Evolutionary conservation across 169 alveolate species (phyloP), one percentile per base, ranked within the genome.

Genomic region (Plasmodium vinckei): DNA sequence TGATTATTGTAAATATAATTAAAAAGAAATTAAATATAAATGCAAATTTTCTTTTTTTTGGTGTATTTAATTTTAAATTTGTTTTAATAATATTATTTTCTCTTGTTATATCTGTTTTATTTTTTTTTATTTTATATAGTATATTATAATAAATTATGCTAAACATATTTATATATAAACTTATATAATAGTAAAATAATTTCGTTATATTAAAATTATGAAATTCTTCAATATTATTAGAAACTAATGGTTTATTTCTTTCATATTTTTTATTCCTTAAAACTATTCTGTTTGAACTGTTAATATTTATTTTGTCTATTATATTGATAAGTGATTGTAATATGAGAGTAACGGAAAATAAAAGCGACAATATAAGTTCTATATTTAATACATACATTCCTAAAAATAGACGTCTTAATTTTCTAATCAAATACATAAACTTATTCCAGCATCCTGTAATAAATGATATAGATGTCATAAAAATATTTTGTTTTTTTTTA

Each of bases 341-440:
- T 21, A 79, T 79, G 33, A 79, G 9, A 2, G 79, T 67, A 39
- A 79, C 56, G 0, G 89, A 79, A 59, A 64, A 79, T 17, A 79
- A 39, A 4, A 79, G 10, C 6, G 89, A 64, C 2, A 79, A 33
- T 2, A 79, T 44, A 19, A 79, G 25, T 47, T 79, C 47, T 7
- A 79, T 44, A 19, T 39, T 21, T 27, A 79, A 47, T 6, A 79
- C 89, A 71, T 79, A 79, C 19, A 67, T 19, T 12, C 89, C 89
- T 59, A 79, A 67, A 25, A 60, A 79, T 9, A 79, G 15, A 46
- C 79, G 21, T 46, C 42, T 65, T n/a, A 10, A 42, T 71, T 60
- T 79, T 39, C 39, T 27, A 27, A 65, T 10, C 10, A 79, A 27
- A 57, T 79, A 79, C 5, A 21, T 12, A 0, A 79, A 0, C 17